A percentile compares a stretch with the other conserved stretches of the same genome.
Conservation (phyloP, 176 grass and related monocot genomes). For the Raddia guianensis region DNA sequence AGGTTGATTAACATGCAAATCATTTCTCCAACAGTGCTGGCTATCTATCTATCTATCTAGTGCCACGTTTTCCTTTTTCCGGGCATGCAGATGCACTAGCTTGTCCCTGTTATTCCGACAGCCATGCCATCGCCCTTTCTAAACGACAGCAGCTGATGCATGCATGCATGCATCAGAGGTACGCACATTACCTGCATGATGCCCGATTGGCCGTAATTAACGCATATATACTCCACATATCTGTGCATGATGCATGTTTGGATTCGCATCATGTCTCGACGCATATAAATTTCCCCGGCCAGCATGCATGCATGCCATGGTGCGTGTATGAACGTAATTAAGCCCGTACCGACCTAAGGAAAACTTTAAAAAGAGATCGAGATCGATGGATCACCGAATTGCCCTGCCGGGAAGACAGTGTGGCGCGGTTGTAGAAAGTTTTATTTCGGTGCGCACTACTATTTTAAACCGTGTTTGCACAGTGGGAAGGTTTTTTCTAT, state of each 20-base stretch:
- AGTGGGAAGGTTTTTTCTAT: too few relatives aligned
- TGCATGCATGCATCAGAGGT: neutral
- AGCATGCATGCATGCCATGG: neutral
- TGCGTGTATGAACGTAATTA: neutral
- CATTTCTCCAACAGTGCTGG: neutral
- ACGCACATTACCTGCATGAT: neutral
- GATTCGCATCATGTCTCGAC: neutral
- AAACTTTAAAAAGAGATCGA: neutral
- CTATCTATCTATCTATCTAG: neutral
- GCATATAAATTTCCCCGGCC: neutral
- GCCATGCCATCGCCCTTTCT: neutral
- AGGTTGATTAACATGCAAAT: neutral
- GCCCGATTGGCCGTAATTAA: neutral
- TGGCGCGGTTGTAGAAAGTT: too few relatives aligned
- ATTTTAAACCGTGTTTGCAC: too few relatives aligned
- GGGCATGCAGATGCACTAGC: neutral
- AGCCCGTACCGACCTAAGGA: neutral
- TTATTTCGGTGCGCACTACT: too few relatives aligned
- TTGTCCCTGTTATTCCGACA: neutral
- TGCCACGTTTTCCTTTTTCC: neutral
- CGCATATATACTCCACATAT: neutral
- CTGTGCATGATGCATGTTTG: neutral
- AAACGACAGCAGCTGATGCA: neutral
- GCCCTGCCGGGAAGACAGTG: neutral
- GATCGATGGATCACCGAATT: conserved; percentile 15